Base-by-base conservation (phyloP, 768 basidiomycete genomes). In the Pisolithus sp. region DNA sequence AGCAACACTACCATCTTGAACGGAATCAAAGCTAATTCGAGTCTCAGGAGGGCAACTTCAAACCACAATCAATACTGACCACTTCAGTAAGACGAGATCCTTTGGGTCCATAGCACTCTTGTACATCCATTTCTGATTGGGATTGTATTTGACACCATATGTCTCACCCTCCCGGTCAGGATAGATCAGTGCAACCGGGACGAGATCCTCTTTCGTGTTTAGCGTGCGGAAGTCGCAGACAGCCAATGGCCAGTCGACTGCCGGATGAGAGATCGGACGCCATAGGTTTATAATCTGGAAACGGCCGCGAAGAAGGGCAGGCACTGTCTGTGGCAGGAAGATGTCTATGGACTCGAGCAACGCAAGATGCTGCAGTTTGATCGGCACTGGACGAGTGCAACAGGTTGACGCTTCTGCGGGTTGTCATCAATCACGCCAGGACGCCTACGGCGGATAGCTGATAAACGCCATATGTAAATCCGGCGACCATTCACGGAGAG, bases 221-320 rank as follows among this genome's bases (percentile, higher is more conserved):
- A 78, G 62, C 50, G 67, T 73, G 12, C 71, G 67, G 58, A 64
- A 77, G 62, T 80, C 79, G 57, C 76, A 76, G 0, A 76, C 64
- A 10, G 73, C 71, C 36, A 80, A 70, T 5, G 77, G 78, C 66
- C 70, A 76, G 53, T 79, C 79, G n/a, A 62, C 58, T 2, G 76
- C 76, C 2, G 69, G 56, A 53, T 74, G 63, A 17, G 66, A 58
- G 58, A 80, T 76, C 1, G 78, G 78, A 20, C 78, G 71, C 79
- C 79, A 80, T 51, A 80, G 62, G 61, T 79, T 79, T 54, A 80
- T 71, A 54, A 80, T 75, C 56, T 78, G 76, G 62, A 76, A 79
- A 53, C 77, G 75, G 21, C 67, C 62, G 53, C 70, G 60, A 34
- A 77, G 68, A 46, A 77, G 57, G 40, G 31, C 62, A 55, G 66